phyloP scores from a whole-genome alignment of 768 basidiomycete genomes.

The Lepiota subincarnata region DNA sequence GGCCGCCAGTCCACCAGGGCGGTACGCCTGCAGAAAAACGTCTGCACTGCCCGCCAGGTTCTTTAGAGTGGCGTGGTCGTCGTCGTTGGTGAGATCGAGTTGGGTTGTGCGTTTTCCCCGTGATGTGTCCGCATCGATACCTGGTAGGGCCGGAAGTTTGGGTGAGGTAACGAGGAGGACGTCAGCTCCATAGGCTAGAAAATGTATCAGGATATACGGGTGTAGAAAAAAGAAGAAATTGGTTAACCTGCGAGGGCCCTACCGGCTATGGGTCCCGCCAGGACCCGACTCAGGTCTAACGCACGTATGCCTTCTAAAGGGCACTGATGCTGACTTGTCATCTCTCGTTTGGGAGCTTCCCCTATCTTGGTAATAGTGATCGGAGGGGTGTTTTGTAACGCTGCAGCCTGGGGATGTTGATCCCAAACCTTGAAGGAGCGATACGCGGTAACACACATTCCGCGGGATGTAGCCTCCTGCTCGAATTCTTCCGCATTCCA shows the following conservation, averaged over 20 bases:
- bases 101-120: conserved; percentile 62
- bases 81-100: conserved; percentile 39
- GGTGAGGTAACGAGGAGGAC: conserved; percentile 55
- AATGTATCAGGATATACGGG: no score
- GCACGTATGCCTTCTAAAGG: conserved; percentile 50
- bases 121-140: conserved; percentile 54
- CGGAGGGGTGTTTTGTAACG: conserved; percentile 35
- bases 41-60: conserved; percentile 39
- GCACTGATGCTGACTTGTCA: conserved; percentile 10
- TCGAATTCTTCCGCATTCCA: conserved; percentile 48
- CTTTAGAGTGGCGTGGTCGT: conserved; percentile 29
- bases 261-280: conserved; percentile 56
- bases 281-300: conserved; percentile 55
- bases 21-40: conserved; percentile 61
- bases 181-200: conserved; percentile 52
- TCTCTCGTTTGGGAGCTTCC: conserved; percentile 36
- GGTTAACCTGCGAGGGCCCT: conserved; percentile 49
- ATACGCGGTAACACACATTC: conserved; percentile 48
- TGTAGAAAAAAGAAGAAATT: not conserved
- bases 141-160: conserved; percentile 45
- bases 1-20: conserved; percentile 43
- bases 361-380: conserved; percentile 43
- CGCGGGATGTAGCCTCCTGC: conserved; percentile 35
- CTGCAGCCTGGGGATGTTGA: conserved; percentile 41
- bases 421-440: conserved; percentile 50